phyloP scores from a whole-genome alignment of 2,329 filamentous ascomycete genomes.

The Cercospora sp. region DNA sequence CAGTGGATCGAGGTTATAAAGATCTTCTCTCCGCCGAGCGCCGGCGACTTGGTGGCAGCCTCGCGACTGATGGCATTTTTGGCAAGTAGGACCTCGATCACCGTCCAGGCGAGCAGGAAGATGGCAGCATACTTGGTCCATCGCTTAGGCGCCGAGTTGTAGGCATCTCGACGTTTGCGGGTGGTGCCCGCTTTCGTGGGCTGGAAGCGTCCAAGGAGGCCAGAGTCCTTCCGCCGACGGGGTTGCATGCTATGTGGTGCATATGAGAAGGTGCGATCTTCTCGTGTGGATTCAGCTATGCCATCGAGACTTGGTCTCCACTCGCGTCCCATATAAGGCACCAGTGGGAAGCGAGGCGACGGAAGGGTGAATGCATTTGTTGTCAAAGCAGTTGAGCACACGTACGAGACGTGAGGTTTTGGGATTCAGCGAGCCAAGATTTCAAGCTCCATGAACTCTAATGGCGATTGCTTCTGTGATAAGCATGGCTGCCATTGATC shows the following conservation, averaged over 20 bases:
- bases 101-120: slow-evolving; percentile 27
- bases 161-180: slow-evolving; percentile 9
- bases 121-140: slow-evolving; percentile 20
- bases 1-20: slow-evolving; percentile 71
- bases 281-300: slow-evolving; percentile 15
- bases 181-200: slow-evolving; percentile 1
- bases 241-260: slow-evolving; percentile 13
- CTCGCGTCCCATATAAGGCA: slow-evolving; percentile 8
- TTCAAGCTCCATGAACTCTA: slow-evolving; percentile 3
- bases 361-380: not conserved
- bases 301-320: slow-evolving; percentile 17
- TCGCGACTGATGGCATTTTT: slow-evolving; percentile 24
- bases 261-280: slow-evolving; percentile 15
- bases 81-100: slow-evolving; percentile 28
- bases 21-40: slow-evolving; percentile 44
- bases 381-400: not conserved
- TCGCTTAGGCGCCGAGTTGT: slow-evolving; percentile 9
- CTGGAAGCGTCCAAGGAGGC: slow-evolving; percentile 10
- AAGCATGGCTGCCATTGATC: not conserved
- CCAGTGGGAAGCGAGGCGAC: not conserved
- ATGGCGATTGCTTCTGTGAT: not conserved
- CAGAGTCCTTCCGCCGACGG: slow-evolving; percentile 10
- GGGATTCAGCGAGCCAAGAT: not conserved
- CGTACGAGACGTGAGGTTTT: not conserved
- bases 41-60: slow-evolving; percentile 16